phyloP scores from a whole-genome alignment of 352 stramenopile species.

The Pythium insidiosum region DNA sequence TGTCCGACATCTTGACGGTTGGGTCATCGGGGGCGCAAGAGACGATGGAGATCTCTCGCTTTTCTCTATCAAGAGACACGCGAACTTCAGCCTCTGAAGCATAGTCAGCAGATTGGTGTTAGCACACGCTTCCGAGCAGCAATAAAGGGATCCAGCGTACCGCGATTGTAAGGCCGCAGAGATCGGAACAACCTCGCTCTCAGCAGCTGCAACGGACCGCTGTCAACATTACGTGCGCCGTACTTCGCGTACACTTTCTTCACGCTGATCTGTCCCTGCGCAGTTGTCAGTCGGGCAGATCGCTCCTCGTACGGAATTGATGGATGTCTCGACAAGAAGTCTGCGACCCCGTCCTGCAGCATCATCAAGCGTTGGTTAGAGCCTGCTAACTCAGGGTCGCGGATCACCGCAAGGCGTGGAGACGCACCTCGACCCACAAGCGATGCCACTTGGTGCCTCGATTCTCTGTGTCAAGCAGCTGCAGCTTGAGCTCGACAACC shows the following conservation, averaged over 20 bases:
- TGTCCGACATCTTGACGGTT: slow-evolving; percentile 3
- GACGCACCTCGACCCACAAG: slow-evolving; percentile 60
- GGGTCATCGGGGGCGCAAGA: slow-evolving; percentile 26
- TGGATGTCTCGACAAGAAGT: slow-evolving; percentile 65
- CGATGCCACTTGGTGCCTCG: slow-evolving; percentile 66
- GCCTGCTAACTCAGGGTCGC: too few relatives aligned
- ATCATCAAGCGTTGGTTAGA: too few relatives aligned
- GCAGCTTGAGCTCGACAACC: slow-evolving; percentile 78
- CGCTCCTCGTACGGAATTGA: slow-evolving; percentile 72
- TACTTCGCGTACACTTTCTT: slow-evolving; percentile 83
- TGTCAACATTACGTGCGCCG: slow-evolving; percentile 74
- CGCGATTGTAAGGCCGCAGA: slow-evolving; percentile 64
- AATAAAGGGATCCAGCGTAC: slow-evolving; percentile 10
- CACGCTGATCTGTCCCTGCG: slow-evolving; percentile 33
- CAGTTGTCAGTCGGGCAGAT: slow-evolving; percentile 31
- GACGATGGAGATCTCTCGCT: slow-evolving; percentile 47
- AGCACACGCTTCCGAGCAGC: not conserved
- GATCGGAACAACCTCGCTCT: slow-evolving; percentile 78
- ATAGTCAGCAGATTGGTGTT: not conserved
- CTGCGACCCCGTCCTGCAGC: slow-evolving; percentile 36
- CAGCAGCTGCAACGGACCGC: slow-evolving; percentile 64
- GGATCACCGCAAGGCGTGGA: not conserved
- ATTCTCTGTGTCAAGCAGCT: slow-evolving; percentile 67
- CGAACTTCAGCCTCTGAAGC: slow-evolving; percentile 45
- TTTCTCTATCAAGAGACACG: slow-evolving; percentile 34